phyloP scores from a whole-genome alignment of 2,329 filamentous ascomycete genomes.

The Dactylonectria estremocensis region DNA sequence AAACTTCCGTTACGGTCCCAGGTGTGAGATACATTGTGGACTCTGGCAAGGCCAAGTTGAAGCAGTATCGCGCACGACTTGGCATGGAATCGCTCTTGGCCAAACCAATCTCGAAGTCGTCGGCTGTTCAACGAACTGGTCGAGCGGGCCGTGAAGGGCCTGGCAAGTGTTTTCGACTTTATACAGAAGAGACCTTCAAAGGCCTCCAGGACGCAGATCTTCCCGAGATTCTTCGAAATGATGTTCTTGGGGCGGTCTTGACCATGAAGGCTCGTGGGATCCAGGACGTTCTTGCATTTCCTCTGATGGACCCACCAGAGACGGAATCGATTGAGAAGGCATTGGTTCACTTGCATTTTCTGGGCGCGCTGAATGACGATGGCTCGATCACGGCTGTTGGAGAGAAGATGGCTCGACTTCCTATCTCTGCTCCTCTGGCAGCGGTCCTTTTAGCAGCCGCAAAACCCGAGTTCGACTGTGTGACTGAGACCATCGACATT shows the following conservation, averaged over 20 bases:
- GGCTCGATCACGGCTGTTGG: slow-evolving; percentile 83
- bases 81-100: slow-evolving; percentile 92
- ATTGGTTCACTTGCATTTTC: slow-evolving; percentile 82
- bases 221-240: slow-evolving; percentile 92
- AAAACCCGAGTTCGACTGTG: slow-evolving; percentile 77
- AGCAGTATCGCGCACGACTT: slow-evolving; percentile 87
- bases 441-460: slow-evolving; percentile 87
- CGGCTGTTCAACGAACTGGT: slow-evolving; percentile 91
- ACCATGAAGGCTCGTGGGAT: slow-evolving; percentile 96
- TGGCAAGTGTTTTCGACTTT: slow-evolving; percentile 91
- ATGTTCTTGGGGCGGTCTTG: slow-evolving; percentile 87
- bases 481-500: slow-evolving; percentile 89
- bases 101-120: slow-evolving; percentile 93
- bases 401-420: slow-evolving; percentile 84
- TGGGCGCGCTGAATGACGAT: slow-evolving; percentile 81
- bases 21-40: slow-evolving; percentile 94
- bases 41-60: slow-evolving; percentile 93
- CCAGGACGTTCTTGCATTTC: slow-evolving; percentile 85
- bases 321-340: slow-evolving; percentile 86
- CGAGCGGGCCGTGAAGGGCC: slow-evolving; percentile 93
- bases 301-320: slow-evolving; percentile 86
- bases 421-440: slow-evolving; percentile 85
- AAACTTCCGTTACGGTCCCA: slow-evolving; percentile 96
- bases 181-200: slow-evolving; percentile 84
- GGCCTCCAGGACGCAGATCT: slow-evolving; percentile 80